phyloP scores from a whole-genome alignment of 768 basidiomycete species.

The Collybia sordida region DNA sequence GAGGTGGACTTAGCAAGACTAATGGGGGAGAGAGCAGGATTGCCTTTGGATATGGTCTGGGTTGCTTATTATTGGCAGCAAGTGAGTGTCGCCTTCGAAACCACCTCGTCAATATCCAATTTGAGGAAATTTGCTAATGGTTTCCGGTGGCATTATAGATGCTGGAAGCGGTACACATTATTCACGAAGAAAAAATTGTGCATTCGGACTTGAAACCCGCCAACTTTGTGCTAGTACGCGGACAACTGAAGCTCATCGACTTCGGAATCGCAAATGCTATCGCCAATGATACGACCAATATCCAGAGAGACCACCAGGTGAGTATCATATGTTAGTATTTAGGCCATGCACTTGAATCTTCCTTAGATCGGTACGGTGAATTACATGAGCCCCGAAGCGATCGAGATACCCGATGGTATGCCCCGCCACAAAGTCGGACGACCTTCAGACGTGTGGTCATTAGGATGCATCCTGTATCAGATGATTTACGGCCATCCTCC shows the following conservation, averaged over 20 bases:
- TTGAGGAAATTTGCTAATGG: neutral
- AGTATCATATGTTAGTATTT: slow-evolving; percentile 6
- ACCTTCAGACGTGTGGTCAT: slow-evolving; percentile 95
- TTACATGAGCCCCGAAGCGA: slow-evolving; percentile 98
- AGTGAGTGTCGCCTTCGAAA: slow-evolving; percentile 41
- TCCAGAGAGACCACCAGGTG: slow-evolving; percentile 94
- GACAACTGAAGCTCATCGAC: slow-evolving; percentile 95
- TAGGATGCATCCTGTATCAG: slow-evolving; percentile 97
- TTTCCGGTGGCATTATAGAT: slow-evolving; percentile 55
- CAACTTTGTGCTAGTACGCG: slow-evolving; percentile 95
- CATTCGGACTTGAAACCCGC: slow-evolving; percentile 98
- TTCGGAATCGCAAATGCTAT: slow-evolving; percentile 99
- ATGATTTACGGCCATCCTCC: slow-evolving; percentile 97
- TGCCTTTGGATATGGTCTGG: slow-evolving; percentile 90
- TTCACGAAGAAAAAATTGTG: slow-evolving; percentile 98
- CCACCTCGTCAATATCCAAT: neutral
- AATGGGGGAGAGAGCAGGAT: slow-evolving; percentile 80
- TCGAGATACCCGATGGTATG: slow-evolving; percentile 85
- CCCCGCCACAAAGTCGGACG: slow-evolving; percentile 92
- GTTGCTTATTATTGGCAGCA: slow-evolving; percentile 97
- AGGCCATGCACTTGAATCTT: slow-evolving; percentile 8
- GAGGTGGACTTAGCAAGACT: slow-evolving; percentile 89
- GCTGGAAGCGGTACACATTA: slow-evolving; percentile 97
- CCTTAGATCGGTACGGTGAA: slow-evolving; percentile 91
- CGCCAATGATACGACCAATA: slow-evolving; percentile 97